A percentile compares a stretch with the other conserved stretches of the same genome.
Evolutionary conservation across 106 monocot genomes (phyloP).

Genomic region (Triglochin maritima): DNA sequence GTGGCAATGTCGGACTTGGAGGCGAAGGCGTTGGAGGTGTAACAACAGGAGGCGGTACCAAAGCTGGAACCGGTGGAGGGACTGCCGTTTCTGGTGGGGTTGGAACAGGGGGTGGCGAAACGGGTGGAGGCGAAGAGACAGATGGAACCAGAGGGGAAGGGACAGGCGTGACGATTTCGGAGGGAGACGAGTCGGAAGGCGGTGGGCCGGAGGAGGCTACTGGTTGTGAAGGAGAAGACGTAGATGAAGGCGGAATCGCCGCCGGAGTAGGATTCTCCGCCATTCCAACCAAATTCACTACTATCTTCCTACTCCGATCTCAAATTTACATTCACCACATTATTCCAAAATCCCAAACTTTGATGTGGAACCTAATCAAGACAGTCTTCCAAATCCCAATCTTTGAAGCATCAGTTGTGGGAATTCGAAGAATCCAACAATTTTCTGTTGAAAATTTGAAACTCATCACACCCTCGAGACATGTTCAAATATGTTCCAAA

Average conservation of each 20-base stretch:
- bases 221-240: neutral
- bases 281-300: slow-evolving; percentile 9
- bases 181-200: neutral
- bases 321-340: neutral
- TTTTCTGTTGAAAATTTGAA: too few relatives aligned
- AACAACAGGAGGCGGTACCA: neutral
- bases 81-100: neutral
- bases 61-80: neutral
- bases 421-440: too few relatives aligned
- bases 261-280: neutral
- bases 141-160: slow-evolving; percentile 5
- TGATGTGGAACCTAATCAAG: too few relatives aligned
- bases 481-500: too few relatives aligned
- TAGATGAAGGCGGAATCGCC: slow-evolving; percentile 1
- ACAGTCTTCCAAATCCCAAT: too few relatives aligned
- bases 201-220: neutral
- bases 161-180: neutral
- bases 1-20: neutral
- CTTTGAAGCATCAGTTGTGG: too few relatives aligned
- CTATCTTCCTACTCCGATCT: neutral
- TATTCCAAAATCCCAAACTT: neutral
- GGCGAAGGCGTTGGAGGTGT: neutral
- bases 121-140: neutral
- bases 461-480: too few relatives aligned
- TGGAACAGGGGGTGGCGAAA: slow-evolving; percentile 5